Evolutionary conservation across 2,329 filamentous ascomycete genomes (phyloP).

Genomic region (Coniochaeta sp.): DNA sequence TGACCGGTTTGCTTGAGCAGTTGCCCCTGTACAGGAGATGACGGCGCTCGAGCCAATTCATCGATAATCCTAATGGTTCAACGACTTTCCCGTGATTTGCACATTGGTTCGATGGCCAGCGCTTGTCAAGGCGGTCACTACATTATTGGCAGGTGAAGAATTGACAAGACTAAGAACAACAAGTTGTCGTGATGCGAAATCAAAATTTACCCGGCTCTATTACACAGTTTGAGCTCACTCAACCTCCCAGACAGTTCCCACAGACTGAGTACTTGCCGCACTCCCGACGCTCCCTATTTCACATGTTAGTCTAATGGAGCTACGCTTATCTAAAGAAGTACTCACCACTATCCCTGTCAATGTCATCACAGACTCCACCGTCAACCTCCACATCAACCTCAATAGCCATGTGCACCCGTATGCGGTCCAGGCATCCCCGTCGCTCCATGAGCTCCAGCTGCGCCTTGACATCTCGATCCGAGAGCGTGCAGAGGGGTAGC

Average conservation of each 20-base stretch:
- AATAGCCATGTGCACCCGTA: conserved; percentile 1
- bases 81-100: too few relatives aligned
- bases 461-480: background rate
- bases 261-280: background rate
- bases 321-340: background rate
- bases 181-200: too few relatives aligned
- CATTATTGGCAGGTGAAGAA: background rate
- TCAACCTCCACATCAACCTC: background rate
- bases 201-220: too few relatives aligned
- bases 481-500: background rate
- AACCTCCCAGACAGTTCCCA: background rate
- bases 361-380: background rate
- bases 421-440: background rate
- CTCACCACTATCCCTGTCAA: background rate
- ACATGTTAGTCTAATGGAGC: background rate
- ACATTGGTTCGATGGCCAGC: too few relatives aligned
- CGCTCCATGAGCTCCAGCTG: background rate
- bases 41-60: too few relatives aligned
- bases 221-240: background rate
- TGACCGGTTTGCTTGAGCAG: too few relatives aligned
- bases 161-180: background rate
- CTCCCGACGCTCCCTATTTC: background rate
- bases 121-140: too few relatives aligned
- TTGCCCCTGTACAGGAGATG: too few relatives aligned
- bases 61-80: too few relatives aligned